Base-by-base conservation (phyloP, 345 rosid genomes). In the Psidium friedrichsthalianum region DNA sequence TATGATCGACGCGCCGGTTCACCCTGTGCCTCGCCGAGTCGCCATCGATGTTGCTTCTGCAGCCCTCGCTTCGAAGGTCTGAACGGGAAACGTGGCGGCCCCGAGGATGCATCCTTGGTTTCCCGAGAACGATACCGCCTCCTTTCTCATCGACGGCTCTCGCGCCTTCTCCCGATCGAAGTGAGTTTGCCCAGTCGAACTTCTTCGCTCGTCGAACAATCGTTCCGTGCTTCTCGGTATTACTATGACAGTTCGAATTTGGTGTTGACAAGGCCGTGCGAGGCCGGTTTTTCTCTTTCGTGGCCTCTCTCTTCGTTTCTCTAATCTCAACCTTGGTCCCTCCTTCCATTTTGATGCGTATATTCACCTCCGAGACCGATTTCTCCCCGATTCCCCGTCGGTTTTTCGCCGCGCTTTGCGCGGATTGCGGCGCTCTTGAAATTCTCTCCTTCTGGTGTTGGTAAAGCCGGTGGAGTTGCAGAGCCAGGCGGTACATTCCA, bases 341-440 rank as follows among this genome's bases (percentile, higher is more conserved):
- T 85, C 96, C 97, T 84, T 95, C 92, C 94, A 93, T 88, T 90
- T 85, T 92, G 86, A 95, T 96, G 85, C 89, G 88, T 88, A 96
- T 93, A 51, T 89, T 95, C 82, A 95, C 91, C 85, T 91, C 94
- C 25, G 88, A 86, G 83, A 92, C 40, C 64, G 88, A 57, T 87
- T 87, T 90, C 86, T 89, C 89, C 84, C 53, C 83, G 44, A 57
- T 84, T 56, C 69, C 81, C 53, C 88, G 51, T 9, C 83, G 44
- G 11, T 86, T 84, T 29, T 20, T 81, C 22, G 11, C 61, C 1
- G 1, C 49, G 16, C 47, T 0, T 0, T 36, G 52, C 15, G 29
- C 32, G 29, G 78, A 58, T 27, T 22, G 78, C 5, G 40, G 22
- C 83, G 83, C 78, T 86, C 89, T 85, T 27, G 64, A 84, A 27